These are phyloP conservation scores for Plectranthus barbatus DNA, from an alignment of 257 asterid species.

Conservation along the genomic window DNA sequence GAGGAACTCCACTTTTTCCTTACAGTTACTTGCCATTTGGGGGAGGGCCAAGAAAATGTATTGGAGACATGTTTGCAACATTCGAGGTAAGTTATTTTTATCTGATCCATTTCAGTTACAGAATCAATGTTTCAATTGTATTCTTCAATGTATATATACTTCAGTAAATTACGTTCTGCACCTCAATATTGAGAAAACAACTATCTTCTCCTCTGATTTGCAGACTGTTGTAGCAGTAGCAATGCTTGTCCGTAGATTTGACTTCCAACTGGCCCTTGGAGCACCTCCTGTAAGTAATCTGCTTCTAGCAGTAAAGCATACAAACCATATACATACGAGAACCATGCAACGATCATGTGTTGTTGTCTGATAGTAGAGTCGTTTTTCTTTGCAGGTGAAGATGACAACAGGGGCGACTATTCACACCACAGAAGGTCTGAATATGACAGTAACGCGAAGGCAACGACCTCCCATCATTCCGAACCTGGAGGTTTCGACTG, in stretches of 20 bases:
- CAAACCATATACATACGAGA: neutral
- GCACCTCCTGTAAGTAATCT: conserved; percentile 85
- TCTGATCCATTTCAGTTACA: neutral
- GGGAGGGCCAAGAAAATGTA: conserved; percentile 99
- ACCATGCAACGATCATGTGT: neutral
- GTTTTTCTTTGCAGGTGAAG: conserved; percentile 46
- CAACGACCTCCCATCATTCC: conserved; percentile 58
- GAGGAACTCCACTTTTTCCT: conserved; percentile 8
- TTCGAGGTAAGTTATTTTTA: conserved; percentile 59
- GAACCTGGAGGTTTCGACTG: conserved; percentile 37
- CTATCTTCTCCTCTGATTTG: conserved; percentile 8
- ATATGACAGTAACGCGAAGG: conserved; percentile 77
- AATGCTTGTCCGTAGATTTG: conserved; percentile 82
- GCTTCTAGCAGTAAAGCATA: neutral
- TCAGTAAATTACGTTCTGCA: neutral
- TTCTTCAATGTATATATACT: neutral
- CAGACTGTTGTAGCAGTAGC: conserved; percentile 81
- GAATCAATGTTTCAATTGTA: neutral
- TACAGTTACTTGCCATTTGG: conserved; percentile 93
- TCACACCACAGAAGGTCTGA: conserved; percentile 89
- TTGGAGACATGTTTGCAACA: conserved; percentile 95
- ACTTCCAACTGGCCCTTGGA: conserved; percentile 81
- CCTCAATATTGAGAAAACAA: neutral
- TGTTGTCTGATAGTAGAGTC: neutral
- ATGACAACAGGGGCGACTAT: conserved; percentile 99